Conservation (phyloP, 2,329 filamentous ascomycete species). For the Arthrobotrys sinensis region DNA sequence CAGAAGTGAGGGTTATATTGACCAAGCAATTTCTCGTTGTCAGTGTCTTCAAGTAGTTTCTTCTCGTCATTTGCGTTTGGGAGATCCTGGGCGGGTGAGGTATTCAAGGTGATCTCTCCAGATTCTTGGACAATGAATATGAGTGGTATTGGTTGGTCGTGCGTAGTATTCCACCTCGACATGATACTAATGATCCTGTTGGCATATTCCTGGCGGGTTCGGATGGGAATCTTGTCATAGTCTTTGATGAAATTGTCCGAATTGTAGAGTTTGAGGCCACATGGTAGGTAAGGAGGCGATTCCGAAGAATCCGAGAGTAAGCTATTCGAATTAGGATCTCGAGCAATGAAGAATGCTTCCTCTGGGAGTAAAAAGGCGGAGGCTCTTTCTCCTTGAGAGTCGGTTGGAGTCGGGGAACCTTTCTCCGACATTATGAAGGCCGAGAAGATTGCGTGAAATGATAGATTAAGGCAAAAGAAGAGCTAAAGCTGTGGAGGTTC, state of each 20-base stretch:
- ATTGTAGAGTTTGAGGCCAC: constrained; percentile 15
- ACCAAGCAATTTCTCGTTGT: not conserved
- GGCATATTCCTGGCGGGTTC: not conserved
- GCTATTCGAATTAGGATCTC: not conserved
- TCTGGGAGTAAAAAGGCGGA: constrained; percentile 19
- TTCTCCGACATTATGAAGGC: not conserved
- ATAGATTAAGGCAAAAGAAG: not conserved
- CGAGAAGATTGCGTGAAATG: not conserved
- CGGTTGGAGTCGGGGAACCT: not conserved
- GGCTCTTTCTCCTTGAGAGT: not conserved
- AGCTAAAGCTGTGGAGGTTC: too few relatives aligned
- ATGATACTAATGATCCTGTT: constrained; percentile 23
- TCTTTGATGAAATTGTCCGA: not conserved
- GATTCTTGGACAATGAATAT: constrained; percentile 16
- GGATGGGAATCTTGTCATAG: not conserved
- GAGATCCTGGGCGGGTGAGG: not conserved
- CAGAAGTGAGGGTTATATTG: constrained; percentile 49
- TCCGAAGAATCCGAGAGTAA: not conserved
- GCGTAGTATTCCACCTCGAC: not conserved
- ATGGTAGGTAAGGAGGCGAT: constrained; percentile 8
- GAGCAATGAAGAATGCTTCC: not conserved
- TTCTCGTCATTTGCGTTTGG: not conserved
- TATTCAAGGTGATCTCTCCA: not conserved
- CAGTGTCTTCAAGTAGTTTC: too few relatives aligned
- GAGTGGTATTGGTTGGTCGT: not conserved